These are phyloP conservation scores for Triglochin maritima DNA, from an alignment of 106 monocot genomes.

Conservation along the genomic window DNA sequence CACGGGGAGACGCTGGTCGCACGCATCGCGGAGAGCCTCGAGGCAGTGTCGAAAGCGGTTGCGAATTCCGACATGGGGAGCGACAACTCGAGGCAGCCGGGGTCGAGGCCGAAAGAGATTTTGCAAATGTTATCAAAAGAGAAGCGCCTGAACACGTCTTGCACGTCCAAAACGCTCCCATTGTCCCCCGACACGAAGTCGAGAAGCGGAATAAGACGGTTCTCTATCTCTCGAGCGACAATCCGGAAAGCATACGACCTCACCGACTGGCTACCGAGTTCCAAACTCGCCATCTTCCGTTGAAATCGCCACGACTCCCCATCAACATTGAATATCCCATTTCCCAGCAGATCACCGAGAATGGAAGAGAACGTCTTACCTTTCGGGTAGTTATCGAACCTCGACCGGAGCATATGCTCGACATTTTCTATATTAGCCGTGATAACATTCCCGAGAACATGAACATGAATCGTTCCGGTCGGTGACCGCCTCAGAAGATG, in stretches of 20 bases:
- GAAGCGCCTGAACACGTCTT: slow-evolving; percentile 25
- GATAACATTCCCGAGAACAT: slow-evolving; percentile 15
- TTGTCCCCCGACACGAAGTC: slow-evolving; percentile 2
- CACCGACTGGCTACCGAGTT: slow-evolving; percentile 23
- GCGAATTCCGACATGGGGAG: slow-evolving; percentile 24
- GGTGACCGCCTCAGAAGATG: slow-evolving; percentile 21
- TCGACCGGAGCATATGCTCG: slow-evolving; percentile 15
- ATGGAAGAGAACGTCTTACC: slow-evolving; percentile 22
- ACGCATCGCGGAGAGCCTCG: slow-evolving; percentile 16
- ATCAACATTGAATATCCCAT: slow-evolving; percentile 21
- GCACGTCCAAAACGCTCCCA: slow-evolving; percentile 11
- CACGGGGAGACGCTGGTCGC: slow-evolving; percentile 9
- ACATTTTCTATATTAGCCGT: slow-evolving; percentile 22
- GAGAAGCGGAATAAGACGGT: slow-evolving; percentile 16
- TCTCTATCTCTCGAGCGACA: slow-evolving; percentile 9
- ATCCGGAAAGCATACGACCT: slow-evolving; percentile 20
- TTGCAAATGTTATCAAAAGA: slow-evolving; percentile 28
- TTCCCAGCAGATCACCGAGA: slow-evolving; percentile 25
- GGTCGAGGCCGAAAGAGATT: slow-evolving; percentile 32
- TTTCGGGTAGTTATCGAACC: slow-evolving; percentile 23
- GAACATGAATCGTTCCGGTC: slow-evolving; percentile 21
- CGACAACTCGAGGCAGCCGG: slow-evolving; percentile 19
- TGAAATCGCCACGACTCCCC: slow-evolving; percentile 17
- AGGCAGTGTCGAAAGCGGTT: slow-evolving; percentile 21
- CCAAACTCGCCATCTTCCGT: slow-evolving; percentile 22